Percentiles rank a stretch among this genome's conserved stretches.
Conservation (phyloP, 495 filamentous ascomycete genomes). For the Podospora pseudopauciseta region DNA sequence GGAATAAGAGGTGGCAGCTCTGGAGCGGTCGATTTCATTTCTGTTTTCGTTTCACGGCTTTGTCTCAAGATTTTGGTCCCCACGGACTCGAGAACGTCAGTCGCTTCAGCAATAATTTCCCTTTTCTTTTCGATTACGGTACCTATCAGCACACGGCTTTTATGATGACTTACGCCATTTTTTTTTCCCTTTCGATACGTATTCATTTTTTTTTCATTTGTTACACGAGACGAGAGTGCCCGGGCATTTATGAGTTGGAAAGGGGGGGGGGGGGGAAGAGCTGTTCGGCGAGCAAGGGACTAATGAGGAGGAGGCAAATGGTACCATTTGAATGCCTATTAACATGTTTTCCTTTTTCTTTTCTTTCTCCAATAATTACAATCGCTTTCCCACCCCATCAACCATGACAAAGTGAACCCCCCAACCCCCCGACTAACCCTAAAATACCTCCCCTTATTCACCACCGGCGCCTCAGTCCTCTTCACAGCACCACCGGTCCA, state of each 20-base stretch:
- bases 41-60: neutral
- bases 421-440: neutral
- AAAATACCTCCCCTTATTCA: neutral
- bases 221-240: neutral
- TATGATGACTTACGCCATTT: neutral
- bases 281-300: no score
- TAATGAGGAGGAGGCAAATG: neutral
- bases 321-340: neutral
- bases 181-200: neutral
- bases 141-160: neutral
- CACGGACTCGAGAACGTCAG: neutral
- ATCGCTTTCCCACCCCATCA: neutral
- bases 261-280: no score
- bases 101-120: neutral
- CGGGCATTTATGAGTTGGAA: no score
- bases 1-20: neutral
- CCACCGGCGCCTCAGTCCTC: conserved; percentile 3
- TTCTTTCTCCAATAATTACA: neutral
- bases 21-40: neutral
- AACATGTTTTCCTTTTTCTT: neutral
- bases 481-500: conserved; percentile 8
- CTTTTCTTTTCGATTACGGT: neutral
- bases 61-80: neutral
- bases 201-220: no score
- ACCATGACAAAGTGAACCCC: neutral